Evolutionary conservation across 805 yeast species (phyloP).

Genomic region (Saccharomycopsis capsularis): DNA sequence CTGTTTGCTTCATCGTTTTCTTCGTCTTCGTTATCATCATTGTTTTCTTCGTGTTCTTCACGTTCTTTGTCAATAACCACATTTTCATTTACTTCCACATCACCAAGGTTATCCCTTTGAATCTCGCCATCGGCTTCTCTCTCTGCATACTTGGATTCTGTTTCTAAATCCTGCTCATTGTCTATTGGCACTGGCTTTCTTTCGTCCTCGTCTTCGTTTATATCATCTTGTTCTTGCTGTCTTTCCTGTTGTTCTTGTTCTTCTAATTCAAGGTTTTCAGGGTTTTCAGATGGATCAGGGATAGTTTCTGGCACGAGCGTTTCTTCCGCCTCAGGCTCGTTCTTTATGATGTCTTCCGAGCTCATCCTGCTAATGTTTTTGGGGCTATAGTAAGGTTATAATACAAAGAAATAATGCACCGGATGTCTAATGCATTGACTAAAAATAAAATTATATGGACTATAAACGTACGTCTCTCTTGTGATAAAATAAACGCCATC

Average conservation of each 20-base stretch:
- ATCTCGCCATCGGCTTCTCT: slow-evolving; percentile 23
- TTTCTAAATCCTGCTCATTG: slow-evolving; percentile 25
- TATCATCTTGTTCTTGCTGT: slow-evolving; percentile 24
- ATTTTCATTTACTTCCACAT: too few relatives aligned
- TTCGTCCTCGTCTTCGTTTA: slow-evolving; percentile 22
- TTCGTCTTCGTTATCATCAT: slow-evolving; percentile 1
- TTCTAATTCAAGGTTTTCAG: slow-evolving; percentile 12
- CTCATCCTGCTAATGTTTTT: too few relatives aligned
- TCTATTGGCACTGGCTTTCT: slow-evolving; percentile 30
- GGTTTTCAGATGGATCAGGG: neutral
- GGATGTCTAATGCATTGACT: too few relatives aligned
- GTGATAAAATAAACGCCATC: too few relatives aligned
- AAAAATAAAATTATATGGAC: too few relatives aligned
- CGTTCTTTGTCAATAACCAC: slow-evolving; percentile 22
- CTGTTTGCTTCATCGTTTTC: slow-evolving; percentile 15
- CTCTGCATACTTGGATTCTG: slow-evolving; percentile 26
- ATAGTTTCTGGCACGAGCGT: neutral
- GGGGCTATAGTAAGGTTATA: too few relatives aligned
- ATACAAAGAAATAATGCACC: too few relatives aligned
- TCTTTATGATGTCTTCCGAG: too few relatives aligned
- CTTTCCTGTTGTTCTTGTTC: slow-evolving; percentile 23
- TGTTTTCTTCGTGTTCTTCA: neutral
- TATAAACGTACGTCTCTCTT: too few relatives aligned
- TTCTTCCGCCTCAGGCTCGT: neutral
- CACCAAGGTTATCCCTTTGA: slow-evolving; percentile 20